A percentile compares a stretch with the other conserved stretches of the same genome.
Evolutionary conservation across 768 basidiomycete species (phyloP).

Genomic region (Nidula microcarpa): DNA sequence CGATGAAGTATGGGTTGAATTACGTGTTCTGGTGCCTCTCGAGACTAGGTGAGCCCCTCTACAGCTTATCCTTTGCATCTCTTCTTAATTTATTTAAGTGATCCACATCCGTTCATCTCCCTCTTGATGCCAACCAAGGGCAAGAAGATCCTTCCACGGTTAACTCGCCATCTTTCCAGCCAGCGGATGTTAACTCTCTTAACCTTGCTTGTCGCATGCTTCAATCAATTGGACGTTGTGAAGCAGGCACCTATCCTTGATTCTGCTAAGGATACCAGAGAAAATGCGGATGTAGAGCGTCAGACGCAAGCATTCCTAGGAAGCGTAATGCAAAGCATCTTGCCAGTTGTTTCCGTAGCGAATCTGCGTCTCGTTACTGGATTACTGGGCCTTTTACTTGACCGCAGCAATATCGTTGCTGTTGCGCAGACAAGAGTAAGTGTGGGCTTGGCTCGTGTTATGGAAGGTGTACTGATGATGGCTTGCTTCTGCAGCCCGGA

Average conservation of each 20-base stretch:
- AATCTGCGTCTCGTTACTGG: slow-evolving; percentile 83
- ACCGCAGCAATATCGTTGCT: slow-evolving; percentile 69
- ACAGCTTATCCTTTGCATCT: neutral
- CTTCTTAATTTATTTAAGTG: slow-evolving; percentile 36
- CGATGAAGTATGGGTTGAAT: slow-evolving; percentile 73
- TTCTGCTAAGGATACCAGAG: slow-evolving; percentile 54
- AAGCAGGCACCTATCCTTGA: slow-evolving; percentile 73
- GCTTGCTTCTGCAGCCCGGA: slow-evolving; percentile 61
- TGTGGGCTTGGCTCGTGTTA: neutral
- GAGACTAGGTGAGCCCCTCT: slow-evolving; percentile 74
- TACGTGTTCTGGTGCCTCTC: slow-evolving; percentile 87
- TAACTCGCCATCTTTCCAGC: slow-evolving; percentile 77
- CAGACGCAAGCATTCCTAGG: slow-evolving; percentile 89
- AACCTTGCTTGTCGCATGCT: slow-evolving; percentile 91
- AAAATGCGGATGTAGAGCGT: slow-evolving; percentile 70
- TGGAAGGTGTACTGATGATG: slow-evolving; percentile 4
- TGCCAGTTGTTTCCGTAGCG: slow-evolving; percentile 77
- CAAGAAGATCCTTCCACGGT: slow-evolving; percentile 86
- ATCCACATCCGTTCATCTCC: slow-evolving; percentile 96
- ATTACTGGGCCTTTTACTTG: slow-evolving; percentile 76
- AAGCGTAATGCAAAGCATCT: slow-evolving; percentile 82
- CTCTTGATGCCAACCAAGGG: slow-evolving; percentile 87
- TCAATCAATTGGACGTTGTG: slow-evolving; percentile 91
- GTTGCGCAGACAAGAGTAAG: slow-evolving; percentile 81
- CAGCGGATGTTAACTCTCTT: slow-evolving; percentile 83